Percentiles rank a stretch among this genome's conserved stretches.
Evolutionary conservation across 352 stramenopile species (phyloP).

Genomic region (Phytopythium aichiense): DNA sequence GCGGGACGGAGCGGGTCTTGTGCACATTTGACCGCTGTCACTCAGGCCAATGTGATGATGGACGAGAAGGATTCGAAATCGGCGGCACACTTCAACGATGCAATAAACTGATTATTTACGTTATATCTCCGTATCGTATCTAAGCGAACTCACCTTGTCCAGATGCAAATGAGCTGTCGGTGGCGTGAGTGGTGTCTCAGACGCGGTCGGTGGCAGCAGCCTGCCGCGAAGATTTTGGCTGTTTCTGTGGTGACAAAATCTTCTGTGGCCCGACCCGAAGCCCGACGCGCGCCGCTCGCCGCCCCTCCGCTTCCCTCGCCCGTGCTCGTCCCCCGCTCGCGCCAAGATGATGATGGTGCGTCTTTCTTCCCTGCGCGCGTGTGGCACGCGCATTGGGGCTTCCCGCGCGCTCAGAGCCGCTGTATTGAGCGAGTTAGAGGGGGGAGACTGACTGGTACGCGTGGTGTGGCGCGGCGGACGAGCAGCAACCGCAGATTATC

Average conservation of each 20-base stretch:
- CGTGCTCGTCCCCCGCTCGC: not conserved
- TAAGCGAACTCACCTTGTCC: not conserved
- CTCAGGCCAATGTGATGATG: not conserved
- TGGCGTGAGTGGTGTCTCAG: not conserved
- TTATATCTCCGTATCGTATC: not conserved
- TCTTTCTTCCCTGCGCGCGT: not conserved
- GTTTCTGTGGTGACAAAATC: constrained; percentile 10
- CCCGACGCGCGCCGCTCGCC: not conserved
- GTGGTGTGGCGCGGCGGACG: not conserved
- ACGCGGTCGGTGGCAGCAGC: not conserved
- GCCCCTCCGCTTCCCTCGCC: not conserved
- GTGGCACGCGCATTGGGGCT: not conserved
- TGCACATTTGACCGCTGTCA: too few relatives aligned
- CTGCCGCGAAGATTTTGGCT: constrained; percentile 3
- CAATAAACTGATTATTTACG: not conserved
- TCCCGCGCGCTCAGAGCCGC: not conserved
- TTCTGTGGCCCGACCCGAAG: not conserved
- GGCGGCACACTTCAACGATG: not conserved
- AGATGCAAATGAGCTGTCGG: not conserved
- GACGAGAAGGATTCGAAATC: not conserved
- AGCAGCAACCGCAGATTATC: constrained; percentile 96
- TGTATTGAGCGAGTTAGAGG: not conserved
- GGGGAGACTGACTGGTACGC: not conserved
- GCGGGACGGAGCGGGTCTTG: too few relatives aligned
- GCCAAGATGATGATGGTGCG: constrained; percentile 33